Evolutionary conservation across 2,329 filamentous ascomycete genomes (phyloP).

Genomic region (Fusarium sp.): DNA sequence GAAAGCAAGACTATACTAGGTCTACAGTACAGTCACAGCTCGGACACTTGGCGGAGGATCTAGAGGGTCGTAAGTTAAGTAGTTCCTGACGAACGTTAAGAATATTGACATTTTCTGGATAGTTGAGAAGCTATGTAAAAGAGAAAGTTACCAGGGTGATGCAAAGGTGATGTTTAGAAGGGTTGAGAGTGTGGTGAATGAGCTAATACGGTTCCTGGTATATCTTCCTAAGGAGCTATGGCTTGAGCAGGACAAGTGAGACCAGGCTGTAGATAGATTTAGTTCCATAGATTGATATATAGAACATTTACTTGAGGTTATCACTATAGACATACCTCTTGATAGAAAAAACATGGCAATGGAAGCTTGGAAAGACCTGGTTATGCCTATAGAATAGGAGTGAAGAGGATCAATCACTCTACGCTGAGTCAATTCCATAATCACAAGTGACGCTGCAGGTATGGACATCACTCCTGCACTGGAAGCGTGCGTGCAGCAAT

Average conservation of each 20-base stretch:
- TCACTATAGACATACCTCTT: not conserved
- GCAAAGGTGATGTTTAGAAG: constrained; percentile 16
- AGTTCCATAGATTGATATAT: too few species aligned
- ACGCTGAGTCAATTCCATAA: not conserved
- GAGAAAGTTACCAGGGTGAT: not conserved
- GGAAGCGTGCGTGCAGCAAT: not conserved
- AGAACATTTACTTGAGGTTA: not conserved
- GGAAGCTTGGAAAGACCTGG: not conserved
- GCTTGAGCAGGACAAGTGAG: constrained; percentile 25
- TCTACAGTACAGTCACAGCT: constrained; percentile 14
- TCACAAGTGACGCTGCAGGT: not conserved
- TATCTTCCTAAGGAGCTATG: constrained; percentile 31
- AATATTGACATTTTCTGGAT: not conserved
- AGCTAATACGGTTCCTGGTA: constrained; percentile 23
- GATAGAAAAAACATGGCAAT: not conserved
- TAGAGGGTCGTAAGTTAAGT: constrained; percentile 18
- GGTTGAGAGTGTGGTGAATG: constrained; percentile 11
- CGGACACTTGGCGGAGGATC: constrained; percentile 16
- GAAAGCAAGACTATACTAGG: constrained; percentile 15
- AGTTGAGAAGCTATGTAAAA: constrained; percentile 20
- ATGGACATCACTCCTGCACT: not conserved
- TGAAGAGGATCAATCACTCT: not conserved
- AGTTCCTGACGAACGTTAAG: too few species aligned
- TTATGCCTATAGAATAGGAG: not conserved
- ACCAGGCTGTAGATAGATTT: not conserved